Conservation (phyloP, 768 basidiomycete genomes). For the Collybia sordida region DNA sequence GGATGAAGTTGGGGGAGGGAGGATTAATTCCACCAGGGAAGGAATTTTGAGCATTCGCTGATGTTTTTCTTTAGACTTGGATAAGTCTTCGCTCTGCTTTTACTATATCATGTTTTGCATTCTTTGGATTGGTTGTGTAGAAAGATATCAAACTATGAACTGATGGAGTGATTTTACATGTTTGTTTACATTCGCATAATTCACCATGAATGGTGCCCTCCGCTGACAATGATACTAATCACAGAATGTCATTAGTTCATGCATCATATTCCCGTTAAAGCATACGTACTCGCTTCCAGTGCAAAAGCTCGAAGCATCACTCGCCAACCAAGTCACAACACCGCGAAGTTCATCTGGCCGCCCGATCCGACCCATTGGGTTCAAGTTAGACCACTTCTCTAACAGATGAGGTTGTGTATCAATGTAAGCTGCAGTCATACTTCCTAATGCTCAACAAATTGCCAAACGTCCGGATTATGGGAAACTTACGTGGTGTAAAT, state of each 20-base stretch:
- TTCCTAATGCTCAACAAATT: constrained; percentile 19
- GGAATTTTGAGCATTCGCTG: constrained; percentile 49
- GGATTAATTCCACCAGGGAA: constrained; percentile 46
- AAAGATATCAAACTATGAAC: background rate
- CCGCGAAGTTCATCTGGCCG: constrained; percentile 73
- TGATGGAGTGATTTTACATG: background rate
- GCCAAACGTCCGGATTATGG: background rate
- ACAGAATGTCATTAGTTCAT: constrained; percentile 1
- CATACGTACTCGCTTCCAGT: constrained; percentile 78
- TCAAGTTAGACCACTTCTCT: constrained; percentile 66
- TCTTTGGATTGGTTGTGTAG: background rate
- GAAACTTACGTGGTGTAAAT: constrained; percentile 62
- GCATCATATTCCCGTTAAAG: background rate
- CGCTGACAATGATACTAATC: constrained; percentile 56
- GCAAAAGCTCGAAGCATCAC: constrained; percentile 75
- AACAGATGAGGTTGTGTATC: constrained; percentile 62
- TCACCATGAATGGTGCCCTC: constrained; percentile 67
- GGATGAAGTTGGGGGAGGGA: constrained; percentile 36
- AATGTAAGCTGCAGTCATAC: constrained; percentile 75
- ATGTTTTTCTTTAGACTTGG: constrained; percentile 1
- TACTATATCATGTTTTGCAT: background rate
- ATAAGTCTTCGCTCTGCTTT: background rate
- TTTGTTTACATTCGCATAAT: background rate
- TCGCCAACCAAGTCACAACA: constrained; percentile 69
- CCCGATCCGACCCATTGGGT: constrained; percentile 72